Conservation (phyloP, 1,139 yeast species). For the Pichia sorboxylosa region DNA sequence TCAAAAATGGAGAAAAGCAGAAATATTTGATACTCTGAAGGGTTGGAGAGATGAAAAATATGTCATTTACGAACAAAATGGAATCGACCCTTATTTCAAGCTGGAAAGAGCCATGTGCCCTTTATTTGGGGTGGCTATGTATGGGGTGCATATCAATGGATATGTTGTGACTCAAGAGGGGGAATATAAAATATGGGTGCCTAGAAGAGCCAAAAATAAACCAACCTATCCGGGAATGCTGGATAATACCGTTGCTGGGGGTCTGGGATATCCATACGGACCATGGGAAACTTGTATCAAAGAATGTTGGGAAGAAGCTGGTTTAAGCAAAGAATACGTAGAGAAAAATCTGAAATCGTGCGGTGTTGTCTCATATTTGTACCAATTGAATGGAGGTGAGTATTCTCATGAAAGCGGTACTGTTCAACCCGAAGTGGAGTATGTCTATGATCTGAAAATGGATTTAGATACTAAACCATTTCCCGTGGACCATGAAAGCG, state of each 20-base stretch:
- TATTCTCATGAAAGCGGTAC: constrained; percentile 25
- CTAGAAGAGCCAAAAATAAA: constrained; percentile 64
- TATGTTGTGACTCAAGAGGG: constrained; percentile 37
- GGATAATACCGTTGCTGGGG: constrained; percentile 94
- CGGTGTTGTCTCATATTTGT: constrained; percentile 66
- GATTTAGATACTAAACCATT: constrained; percentile 40
- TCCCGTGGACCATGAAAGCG: constrained; percentile 84
- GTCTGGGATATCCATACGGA: constrained; percentile 74
- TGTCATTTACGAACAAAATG: constrained; percentile 48
- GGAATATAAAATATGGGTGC: constrained; percentile 65
- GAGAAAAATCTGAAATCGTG: constrained; percentile 32
- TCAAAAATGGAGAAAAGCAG: constrained; percentile 28
- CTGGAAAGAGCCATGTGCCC: constrained; percentile 78
- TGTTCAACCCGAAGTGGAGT: constrained; percentile 85
- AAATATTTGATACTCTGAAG: constrained; percentile 30
- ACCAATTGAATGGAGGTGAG: constrained; percentile 22
- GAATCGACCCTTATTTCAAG: constrained; percentile 47
- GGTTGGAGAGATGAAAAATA: constrained; percentile 91
- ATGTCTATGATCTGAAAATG: constrained; percentile 59
- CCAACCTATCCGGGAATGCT: constrained; percentile 85
- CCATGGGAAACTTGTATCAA: constrained; percentile 67
- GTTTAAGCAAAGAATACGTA: constrained; percentile 46
- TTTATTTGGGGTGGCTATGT: constrained; percentile 73
- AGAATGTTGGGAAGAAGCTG: constrained; percentile 89
- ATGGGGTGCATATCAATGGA: constrained; percentile 83